Percentiles rank a stretch among this genome's conserved stretches.
Conservation (phyloP, 306 rosid genomes). For the Lablab purpureus region DNA sequence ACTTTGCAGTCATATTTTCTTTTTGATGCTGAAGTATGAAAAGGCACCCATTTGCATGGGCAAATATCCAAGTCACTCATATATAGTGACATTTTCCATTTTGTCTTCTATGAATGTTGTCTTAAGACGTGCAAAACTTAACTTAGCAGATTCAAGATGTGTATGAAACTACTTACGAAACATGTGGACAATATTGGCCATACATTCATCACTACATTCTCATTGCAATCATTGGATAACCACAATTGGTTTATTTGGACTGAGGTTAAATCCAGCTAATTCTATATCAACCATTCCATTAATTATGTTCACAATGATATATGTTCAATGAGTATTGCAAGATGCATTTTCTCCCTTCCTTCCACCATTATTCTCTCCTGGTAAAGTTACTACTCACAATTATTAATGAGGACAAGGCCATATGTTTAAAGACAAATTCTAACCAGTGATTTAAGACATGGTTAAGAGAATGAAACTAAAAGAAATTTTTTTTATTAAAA, state of each 20-base stretch:
- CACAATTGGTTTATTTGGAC: constrained; percentile 91
- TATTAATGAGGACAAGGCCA: background rate
- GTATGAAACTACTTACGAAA: constrained; percentile 77
- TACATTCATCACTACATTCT: constrained; percentile 81
- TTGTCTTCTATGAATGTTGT: constrained; percentile 14
- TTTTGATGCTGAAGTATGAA: constrained; percentile 7
- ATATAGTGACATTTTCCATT: background rate
- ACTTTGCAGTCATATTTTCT: background rate
- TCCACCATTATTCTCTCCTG: constrained; percentile 67
- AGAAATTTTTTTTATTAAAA: background rate
- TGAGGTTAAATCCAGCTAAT: constrained; percentile 85
- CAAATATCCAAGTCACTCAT: background rate
- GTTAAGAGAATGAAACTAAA: background rate
- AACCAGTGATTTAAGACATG: background rate
- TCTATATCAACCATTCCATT: constrained; percentile 81
- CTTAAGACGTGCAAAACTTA: constrained; percentile 8
- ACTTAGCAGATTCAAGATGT: constrained; percentile 83
- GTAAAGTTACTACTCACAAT: constrained; percentile 46
- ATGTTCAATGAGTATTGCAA: constrained; percentile 91
- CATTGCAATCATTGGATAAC: constrained; percentile 72
- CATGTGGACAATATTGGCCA: constrained; percentile 92
- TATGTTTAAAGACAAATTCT: background rate
- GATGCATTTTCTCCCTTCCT: constrained; percentile 88
- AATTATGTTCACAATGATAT: constrained; percentile 66
- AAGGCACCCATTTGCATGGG: background rate